Conservation (phyloP, 768 basidiomycete species). For the Amanita muscaria region DNA sequence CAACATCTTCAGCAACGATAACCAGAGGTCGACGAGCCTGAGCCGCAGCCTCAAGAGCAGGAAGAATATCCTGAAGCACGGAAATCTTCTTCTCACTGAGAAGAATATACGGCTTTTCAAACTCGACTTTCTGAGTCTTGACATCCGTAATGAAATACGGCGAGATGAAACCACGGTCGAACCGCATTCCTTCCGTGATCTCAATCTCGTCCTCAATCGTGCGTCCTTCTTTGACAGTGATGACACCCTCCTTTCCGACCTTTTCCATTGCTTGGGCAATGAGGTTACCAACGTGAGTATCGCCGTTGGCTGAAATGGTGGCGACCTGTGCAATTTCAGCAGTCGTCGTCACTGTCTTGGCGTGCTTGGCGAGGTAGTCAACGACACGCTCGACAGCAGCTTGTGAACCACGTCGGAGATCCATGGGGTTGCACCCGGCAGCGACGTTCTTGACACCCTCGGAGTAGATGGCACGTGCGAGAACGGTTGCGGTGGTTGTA, state of each 20-base stretch:
- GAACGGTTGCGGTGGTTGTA: constrained; percentile 95
- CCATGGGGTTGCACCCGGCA: constrained; percentile 99
- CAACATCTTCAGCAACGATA: constrained; percentile 96
- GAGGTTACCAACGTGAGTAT: constrained; percentile 84
- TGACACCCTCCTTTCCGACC: constrained; percentile 98
- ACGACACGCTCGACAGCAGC: constrained; percentile 95
- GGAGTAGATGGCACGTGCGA: constrained; percentile 94
- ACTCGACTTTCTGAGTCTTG: constrained; percentile 92
- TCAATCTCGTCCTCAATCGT: constrained; percentile 99
- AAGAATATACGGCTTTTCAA: constrained; percentile 92
- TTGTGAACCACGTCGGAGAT: constrained; percentile 96
- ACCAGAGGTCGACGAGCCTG: constrained; percentile 82
- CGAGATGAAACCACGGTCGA: constrained; percentile 97
- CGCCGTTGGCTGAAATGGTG: constrained; percentile 82
- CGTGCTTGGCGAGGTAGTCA: constrained; percentile 78
- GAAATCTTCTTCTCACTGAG: constrained; percentile 99
- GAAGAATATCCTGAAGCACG: constrained; percentile 88
- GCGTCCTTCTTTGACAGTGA: constrained; percentile 98
- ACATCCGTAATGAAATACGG: constrained; percentile 99
- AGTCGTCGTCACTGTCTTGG: constrained; percentile 92
- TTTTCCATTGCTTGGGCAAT: constrained; percentile 99
- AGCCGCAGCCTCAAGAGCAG: constrained; percentile 75
- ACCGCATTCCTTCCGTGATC: constrained; percentile 99
- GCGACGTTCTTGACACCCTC: constrained; percentile 99
- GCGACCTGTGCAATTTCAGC: constrained; percentile 98